Percentiles rank a stretch among this genome's conserved stretches.
Evolutionary conservation across 495 filamentous ascomycete genomes (phyloP).

Genomic region (Aspergillus bridgeri): DNA sequence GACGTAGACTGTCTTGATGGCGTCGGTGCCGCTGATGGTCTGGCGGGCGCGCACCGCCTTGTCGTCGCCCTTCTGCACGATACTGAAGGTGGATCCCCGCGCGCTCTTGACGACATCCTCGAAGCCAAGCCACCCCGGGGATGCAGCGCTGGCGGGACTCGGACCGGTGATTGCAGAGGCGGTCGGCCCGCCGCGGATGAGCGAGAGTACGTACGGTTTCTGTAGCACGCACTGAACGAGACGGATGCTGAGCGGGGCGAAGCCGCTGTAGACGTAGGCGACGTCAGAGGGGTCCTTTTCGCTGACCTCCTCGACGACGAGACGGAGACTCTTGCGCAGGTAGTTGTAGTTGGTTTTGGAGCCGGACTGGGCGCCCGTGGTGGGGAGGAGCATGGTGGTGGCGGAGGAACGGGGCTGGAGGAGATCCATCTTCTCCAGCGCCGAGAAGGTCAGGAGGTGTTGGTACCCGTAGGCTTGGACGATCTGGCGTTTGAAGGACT

Average conservation of each 20-base stretch:
- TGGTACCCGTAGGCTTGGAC: slow-evolving; percentile 93
- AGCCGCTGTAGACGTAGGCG: slow-evolving; percentile 95
- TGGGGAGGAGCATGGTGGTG: slow-evolving; percentile 66
- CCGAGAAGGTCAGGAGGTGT: slow-evolving; percentile 83
- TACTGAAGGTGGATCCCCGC: slow-evolving; percentile 82
- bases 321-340: slow-evolving; percentile 75
- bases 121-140: slow-evolving; percentile 85
- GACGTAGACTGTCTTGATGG: slow-evolving; percentile 82
- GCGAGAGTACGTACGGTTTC: slow-evolving; percentile 74
- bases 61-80: slow-evolving; percentile 89
- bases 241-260: slow-evolving; percentile 88
- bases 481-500: slow-evolving; percentile 82
- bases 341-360: slow-evolving; percentile 87
- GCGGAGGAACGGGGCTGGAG: slow-evolving; percentile 69
- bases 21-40: slow-evolving; percentile 60
- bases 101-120: slow-evolving; percentile 85
- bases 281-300: slow-evolving; percentile 96
- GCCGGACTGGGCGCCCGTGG: slow-evolving; percentile 51
- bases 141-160: slow-evolving; percentile 54
- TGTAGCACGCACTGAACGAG: slow-evolving; percentile 94
- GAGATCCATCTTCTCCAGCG: slow-evolving; percentile 85
- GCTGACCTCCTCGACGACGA: slow-evolving; percentile 96
- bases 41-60: slow-evolving; percentile 87
- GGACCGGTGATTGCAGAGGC: slow-evolving; percentile 36
- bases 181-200: slow-evolving; percentile 55